Evolutionary conservation across 768 basidiomycete species (phyloP).

Genomic region (Tylopilus balloui): DNA sequence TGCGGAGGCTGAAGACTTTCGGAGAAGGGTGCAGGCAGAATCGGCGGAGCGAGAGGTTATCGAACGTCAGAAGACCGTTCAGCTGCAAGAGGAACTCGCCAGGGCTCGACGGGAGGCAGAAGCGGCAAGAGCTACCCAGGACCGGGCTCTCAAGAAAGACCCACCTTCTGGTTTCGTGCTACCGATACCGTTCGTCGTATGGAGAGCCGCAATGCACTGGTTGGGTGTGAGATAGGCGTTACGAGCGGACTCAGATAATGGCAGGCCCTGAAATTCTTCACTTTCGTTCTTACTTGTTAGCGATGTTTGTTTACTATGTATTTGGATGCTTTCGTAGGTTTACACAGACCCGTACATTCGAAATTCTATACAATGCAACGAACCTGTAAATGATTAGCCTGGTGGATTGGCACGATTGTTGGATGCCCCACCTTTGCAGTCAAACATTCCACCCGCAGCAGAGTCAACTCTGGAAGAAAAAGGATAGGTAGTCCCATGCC

Average conservation of each 20-base stretch:
- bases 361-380: no score
- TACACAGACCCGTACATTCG: constrained; percentile 5
- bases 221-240: constrained; percentile 24
- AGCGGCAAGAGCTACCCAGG: constrained; percentile 20
- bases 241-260: neutral
- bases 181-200: constrained; percentile 33
- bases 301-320: neutral
- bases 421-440: no score
- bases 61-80: constrained; percentile 26
- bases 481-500: no score
- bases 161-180: constrained; percentile 26
- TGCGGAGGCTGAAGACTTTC: constrained; percentile 26
- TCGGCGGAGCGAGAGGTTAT: constrained; percentile 23
- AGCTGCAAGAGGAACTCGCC: constrained; percentile 31
- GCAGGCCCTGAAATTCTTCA: neutral
- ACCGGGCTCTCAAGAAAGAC: constrained; percentile 27
- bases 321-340: neutral
- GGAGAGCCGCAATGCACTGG: constrained; percentile 33
- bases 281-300: neutral
- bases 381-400: neutral
- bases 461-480: no score
- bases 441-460: no score
- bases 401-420: neutral
- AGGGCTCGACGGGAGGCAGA: constrained; percentile 28
- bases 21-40: constrained; percentile 27